Evolutionary conservation across 83 land plant genomes (phyloP).

Genomic region (Diphasiastrum complanatum): DNA sequence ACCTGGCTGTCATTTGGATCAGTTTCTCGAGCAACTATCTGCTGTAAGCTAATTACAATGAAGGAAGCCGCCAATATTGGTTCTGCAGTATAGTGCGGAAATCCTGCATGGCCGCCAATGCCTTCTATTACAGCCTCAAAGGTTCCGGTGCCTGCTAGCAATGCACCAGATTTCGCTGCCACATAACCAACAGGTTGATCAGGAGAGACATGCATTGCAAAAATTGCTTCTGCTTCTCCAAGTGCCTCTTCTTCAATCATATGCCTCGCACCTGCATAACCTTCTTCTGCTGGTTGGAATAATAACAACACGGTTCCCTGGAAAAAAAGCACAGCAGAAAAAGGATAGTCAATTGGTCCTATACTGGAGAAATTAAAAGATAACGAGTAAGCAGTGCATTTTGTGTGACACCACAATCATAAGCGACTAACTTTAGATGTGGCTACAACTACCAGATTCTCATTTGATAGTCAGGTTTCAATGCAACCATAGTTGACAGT

Average conservation of each 20-base stretch:
- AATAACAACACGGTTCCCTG: slow-evolving; percentile 75
- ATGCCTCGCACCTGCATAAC: slow-evolving; percentile 47
- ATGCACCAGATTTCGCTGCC: slow-evolving; percentile 44
- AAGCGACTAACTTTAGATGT: no score
- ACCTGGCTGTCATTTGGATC: slow-evolving; percentile 71
- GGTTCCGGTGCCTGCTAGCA: slow-evolving; percentile 58
- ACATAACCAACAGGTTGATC: slow-evolving; percentile 35
- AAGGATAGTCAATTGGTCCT: no score
- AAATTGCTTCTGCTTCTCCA: slow-evolving; percentile 51
- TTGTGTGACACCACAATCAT: no score
- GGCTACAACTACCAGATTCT: no score
- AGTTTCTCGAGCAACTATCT: slow-evolving; percentile 58
- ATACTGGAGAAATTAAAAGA: no score
- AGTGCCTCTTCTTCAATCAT: slow-evolving; percentile 58
- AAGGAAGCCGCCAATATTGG: slow-evolving; percentile 59
- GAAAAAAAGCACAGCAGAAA: no score
- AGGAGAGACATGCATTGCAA: slow-evolving; percentile 53
- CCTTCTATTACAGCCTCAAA: slow-evolving; percentile 55
- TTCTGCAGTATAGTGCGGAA: slow-evolving; percentile 62
- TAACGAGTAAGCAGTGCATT: no score
- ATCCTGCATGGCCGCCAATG: slow-evolving; percentile 78
- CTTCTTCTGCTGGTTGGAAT: slow-evolving; percentile 73
- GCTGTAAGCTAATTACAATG: slow-evolving; percentile 55
- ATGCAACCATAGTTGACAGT: no score
- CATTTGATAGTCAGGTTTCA: no score